Evolutionary conservation across 805 yeast species (phyloP), one percentile per base, ranked within the genome.

Genomic region (Kodamaea leandrae): DNA sequence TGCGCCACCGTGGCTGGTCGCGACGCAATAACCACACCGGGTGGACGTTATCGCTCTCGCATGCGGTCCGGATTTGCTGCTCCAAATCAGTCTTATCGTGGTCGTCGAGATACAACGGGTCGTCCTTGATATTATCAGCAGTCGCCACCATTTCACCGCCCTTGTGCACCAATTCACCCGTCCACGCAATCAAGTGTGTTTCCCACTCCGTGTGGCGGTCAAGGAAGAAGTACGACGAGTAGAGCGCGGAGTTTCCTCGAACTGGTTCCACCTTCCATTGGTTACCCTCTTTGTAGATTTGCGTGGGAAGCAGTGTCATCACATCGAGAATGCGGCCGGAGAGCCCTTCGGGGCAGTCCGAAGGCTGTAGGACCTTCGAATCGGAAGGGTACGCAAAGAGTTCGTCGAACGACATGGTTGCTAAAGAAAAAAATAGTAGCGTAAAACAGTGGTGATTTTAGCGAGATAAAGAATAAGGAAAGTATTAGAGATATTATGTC

Each of bases 121-220:
- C 90, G 36, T 53, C 54, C 39, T 71, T 67, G 32, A 68, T 59
- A 43, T 64, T 58, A 8, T 39, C 43, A 3, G 43, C 16, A 10
- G 37, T 21, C 20, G 26, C 34, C 20, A 36, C 19, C 14, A 9
- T 6, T n/a, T 62, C 71, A 32, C 48, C 37, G 32, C 48, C 39
- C 42, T 58, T 56, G 50, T 64, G 63, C 29, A 63, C 61, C 46
- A 93, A 70, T 61, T 89, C 98, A 34, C 99, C 99, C 0, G 97
- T 86, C 99, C 99, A 93, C 1, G 88, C 97, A 38, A 93, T 80
- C 37, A 87, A 65, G 50, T 88, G 86, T 34, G 90, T 82, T 47
- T 89, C 95, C 93, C 96, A 91, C 16, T 80, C 76, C 0, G 90
- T 76, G 34, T 80, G 78, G 42, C 76, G 76, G 37, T 69, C 72